Conservation (phyloP, 257 asterid species). For the Solanum raphanifolium region DNA sequence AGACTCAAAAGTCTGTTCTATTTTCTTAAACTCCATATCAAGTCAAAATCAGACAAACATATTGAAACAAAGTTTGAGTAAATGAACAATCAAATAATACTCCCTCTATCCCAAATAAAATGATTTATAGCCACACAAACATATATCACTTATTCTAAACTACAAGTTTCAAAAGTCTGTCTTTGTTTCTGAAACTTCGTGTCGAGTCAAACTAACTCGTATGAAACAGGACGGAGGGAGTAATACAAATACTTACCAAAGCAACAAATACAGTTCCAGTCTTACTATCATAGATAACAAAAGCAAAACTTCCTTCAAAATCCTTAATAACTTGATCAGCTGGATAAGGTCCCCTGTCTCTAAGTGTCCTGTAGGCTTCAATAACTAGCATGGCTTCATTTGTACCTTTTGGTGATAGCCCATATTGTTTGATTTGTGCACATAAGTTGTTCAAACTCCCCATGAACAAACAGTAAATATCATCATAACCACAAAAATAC, state of each 20-base stretch:
- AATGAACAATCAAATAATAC: background rate
- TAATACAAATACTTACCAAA: constrained; percentile 23
- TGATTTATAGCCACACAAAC: no score
- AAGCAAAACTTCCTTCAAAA: constrained; percentile 73
- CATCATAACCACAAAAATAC: constrained; percentile 67
- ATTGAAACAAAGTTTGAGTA: fast-evolving
- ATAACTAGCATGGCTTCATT: constrained; percentile 82
- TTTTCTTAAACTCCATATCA: background rate
- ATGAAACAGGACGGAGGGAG: background rate
- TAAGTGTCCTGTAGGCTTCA: constrained; percentile 65
- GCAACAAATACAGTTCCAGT: constrained; percentile 67
- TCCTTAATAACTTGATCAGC: constrained; percentile 82
- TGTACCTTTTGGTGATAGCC: constrained; percentile 44
- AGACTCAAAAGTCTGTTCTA: no score
- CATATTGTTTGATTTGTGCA: constrained; percentile 59
- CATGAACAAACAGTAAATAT: constrained; percentile 57
- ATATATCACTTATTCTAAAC: no score
- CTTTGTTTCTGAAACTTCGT: no score
- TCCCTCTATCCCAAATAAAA: no score
- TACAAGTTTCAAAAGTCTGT: no score
- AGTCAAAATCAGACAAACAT: background rate
- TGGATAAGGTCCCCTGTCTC: constrained; percentile 90
- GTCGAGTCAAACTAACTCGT: background rate
- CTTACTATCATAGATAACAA: constrained; percentile 62
- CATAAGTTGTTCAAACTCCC: constrained; percentile 71